Evolutionary conservation across 2,329 filamentous ascomycete genomes (phyloP).

Genomic region (Fusarium graminum): DNA sequence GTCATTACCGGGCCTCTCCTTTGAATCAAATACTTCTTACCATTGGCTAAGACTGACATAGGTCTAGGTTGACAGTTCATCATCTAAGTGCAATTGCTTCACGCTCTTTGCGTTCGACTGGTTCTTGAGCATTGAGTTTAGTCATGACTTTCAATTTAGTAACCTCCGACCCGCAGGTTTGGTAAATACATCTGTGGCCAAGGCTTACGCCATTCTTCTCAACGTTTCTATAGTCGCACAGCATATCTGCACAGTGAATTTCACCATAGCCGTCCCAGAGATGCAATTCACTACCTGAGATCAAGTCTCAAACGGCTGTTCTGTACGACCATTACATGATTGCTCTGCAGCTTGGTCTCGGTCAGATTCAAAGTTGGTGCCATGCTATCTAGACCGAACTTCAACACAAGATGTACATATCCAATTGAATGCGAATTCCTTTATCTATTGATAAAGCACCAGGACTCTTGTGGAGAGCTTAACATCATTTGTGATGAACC

Average conservation of each 20-base stretch:
- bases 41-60: background rate
- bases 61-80: background rate
- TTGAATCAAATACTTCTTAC: background rate
- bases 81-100: background rate
- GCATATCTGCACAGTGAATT: slow-evolving; percentile 5
- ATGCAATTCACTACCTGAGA: slow-evolving; percentile 14
- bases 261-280: slow-evolving; percentile 11
- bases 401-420: slow-evolving; percentile 1
- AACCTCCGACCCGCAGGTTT: background rate
- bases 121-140: background rate
- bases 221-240: slow-evolving; percentile 9
- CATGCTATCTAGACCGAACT: slow-evolving; percentile 35
- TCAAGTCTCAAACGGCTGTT: slow-evolving; percentile 6
- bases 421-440: slow-evolving; percentile 40
- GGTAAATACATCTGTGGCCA: background rate
- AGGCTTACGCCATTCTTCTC: background rate
- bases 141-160: background rate
- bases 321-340: slow-evolving; percentile 19
- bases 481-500: background rate
- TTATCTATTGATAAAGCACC: slow-evolving; percentile 38
- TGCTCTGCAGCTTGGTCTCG: slow-evolving; percentile 31
- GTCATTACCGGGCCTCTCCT: background rate
- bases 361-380: slow-evolving; percentile 26
- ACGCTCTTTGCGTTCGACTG: background rate
- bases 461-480: background rate